Evolutionary conservation across 169 alveolate genomes (phyloP), one percentile per base, ranked within the genome.

Genomic region (Cryptosporidium bovis): DNA sequence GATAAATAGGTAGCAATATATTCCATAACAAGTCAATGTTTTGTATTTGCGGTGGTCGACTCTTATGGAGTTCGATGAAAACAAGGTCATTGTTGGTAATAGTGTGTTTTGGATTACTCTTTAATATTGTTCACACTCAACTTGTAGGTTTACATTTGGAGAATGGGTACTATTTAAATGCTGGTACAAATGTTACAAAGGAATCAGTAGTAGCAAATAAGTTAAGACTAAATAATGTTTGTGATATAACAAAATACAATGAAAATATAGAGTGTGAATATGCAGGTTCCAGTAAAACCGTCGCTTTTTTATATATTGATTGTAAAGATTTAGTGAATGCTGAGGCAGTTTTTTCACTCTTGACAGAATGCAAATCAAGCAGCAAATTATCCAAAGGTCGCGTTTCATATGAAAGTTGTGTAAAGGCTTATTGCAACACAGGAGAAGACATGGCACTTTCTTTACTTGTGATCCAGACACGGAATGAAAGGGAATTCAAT

Each of bases 241-340:
- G 83, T 56, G 31, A 55, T 40, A 7, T 69, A 8, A 69, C 31
- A 18, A 66, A 53, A 24, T 46, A 51, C 10, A 51, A 69, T 50
- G 36, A 69, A 33, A 18, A 10, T 10, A 51, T 64, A 0, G 18
- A 15, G 15, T 69, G 83, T 56, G 56, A 53, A 5, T 64, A 60
- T 51, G 34, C 56, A 24, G 83, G 56, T 40, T 34, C 51, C 36
- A n/a, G 24, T 18, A 53, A 24, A 2, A 69, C 27, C 5, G 55
- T 51, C 3, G 83, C 67, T n/a, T 69, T 51, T 56, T 10, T 69
- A n/a, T 51, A 53, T 4, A 18, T 69, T 33, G 55, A 53, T 18
- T 69, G 83, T 36, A 51, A 53, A 2, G n/a, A n/a, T 2, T 20
- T 69, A 15, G 29, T 64, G 13, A 33, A 27, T 24, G 34, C 18